These are phyloP conservation scores for Hortiboletus campestris DNA, from an alignment of 768 basidiomycete genomes.

Conservation along the genomic window DNA sequence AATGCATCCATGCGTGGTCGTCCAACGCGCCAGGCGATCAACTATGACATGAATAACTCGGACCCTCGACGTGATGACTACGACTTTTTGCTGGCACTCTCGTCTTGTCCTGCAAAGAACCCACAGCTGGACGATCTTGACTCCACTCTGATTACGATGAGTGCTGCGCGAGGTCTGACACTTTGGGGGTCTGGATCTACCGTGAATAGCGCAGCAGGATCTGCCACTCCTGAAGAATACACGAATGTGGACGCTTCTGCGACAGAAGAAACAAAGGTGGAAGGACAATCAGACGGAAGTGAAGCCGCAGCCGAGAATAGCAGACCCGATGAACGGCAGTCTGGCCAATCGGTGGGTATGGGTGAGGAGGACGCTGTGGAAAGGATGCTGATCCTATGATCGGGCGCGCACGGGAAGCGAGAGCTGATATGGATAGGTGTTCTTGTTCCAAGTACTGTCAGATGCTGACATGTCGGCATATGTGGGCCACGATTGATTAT, in stretches of 20 bases:
- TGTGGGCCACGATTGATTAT: not conserved
- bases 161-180: constrained; percentile 48
- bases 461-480: not conserved
- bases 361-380: constrained; percentile 25
- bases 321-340: not conserved
- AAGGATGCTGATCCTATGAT: constrained; percentile 17
- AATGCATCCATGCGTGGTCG: constrained; percentile 42
- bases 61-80: constrained; percentile 43
- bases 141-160: constrained; percentile 46
- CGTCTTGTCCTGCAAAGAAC: constrained; percentile 41
- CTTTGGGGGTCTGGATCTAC: constrained; percentile 39
- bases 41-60: constrained; percentile 9
- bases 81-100: constrained; percentile 47
- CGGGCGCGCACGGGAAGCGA: not conserved
- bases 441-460: not conserved
- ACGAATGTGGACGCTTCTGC: not conserved
- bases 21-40: constrained; percentile 12
- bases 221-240: not conserved
- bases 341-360: not conserved
- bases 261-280: not conserved
- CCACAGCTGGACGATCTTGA: constrained; percentile 45
- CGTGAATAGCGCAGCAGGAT: not conserved
- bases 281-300: not conserved
- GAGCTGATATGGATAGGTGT: not conserved
- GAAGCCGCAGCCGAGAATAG: not conserved